phyloP scores from a whole-genome alignment of 2,329 filamentous ascomycete genomes.

The Xylaria sp. region DNA sequence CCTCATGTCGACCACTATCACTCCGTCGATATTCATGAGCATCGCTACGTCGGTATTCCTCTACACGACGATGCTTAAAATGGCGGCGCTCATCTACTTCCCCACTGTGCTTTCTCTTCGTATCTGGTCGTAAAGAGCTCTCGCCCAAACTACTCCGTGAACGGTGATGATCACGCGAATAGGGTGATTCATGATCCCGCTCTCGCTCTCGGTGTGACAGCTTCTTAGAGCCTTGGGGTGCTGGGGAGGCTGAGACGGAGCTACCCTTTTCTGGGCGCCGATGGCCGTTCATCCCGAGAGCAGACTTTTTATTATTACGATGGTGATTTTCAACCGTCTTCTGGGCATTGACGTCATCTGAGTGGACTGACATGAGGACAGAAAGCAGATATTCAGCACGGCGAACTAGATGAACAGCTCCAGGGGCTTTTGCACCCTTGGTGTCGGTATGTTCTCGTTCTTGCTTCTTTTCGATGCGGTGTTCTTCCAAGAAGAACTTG shows the following conservation, averaged over 20 bases:
- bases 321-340: slow-evolving; percentile 90
- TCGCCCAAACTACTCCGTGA: slow-evolving; percentile 59
- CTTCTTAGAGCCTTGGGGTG: slow-evolving; percentile 60
- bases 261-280: slow-evolving; percentile 63
- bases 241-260: slow-evolving; percentile 74
- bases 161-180: slow-evolving; percentile 55
- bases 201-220: slow-evolving; percentile 55
- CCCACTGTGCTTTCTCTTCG: slow-evolving; percentile 66
- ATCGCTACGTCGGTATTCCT: slow-evolving; percentile 49
- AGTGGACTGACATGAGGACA: slow-evolving; percentile 87
- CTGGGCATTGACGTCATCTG: slow-evolving; percentile 75
- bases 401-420: slow-evolving; percentile 95
- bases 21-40: slow-evolving; percentile 36
- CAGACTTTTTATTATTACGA: slow-evolving; percentile 85
- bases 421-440: slow-evolving; percentile 87
- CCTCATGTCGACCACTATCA: slow-evolving; percentile 45
- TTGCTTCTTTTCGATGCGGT: slow-evolving; percentile 97
- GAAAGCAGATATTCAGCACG: slow-evolving; percentile 94
- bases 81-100: slow-evolving; percentile 57
- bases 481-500: slow-evolving; percentile 96
- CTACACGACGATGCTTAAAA: slow-evolving; percentile 57
- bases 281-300: slow-evolving; percentile 60
- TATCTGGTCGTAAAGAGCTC: slow-evolving; percentile 57
- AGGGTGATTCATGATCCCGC: slow-evolving; percentile 50
- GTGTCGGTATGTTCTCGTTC: slow-evolving; percentile 81